phyloP scores from a whole-genome alignment of 2,329 filamentous ascomycete species.

The Sporothrix schenckii region DNA sequence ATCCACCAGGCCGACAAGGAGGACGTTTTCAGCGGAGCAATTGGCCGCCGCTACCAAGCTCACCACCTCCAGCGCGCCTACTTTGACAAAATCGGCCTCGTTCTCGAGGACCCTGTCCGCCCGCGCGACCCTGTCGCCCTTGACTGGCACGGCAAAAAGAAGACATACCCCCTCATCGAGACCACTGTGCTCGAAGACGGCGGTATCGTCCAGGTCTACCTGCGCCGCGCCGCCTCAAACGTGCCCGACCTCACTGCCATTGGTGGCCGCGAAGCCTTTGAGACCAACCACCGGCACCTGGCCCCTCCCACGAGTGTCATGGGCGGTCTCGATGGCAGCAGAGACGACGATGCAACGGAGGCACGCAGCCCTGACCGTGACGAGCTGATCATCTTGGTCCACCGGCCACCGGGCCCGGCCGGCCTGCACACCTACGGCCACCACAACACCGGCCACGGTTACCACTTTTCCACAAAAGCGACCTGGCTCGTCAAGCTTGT shows the following conservation, averaged over 20 bases:
- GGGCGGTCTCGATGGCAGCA: constrained; percentile 28
- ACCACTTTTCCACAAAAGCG: no score
- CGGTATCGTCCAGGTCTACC: constrained; percentile 53
- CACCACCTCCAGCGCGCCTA: constrained; percentile 29
- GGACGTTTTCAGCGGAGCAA: neutral
- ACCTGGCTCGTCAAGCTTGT: no score
- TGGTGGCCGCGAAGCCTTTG: constrained; percentile 15
- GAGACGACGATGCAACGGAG: constrained; percentile 13
- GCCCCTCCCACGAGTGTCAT: constrained; percentile 5
- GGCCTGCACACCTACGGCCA: neutral
- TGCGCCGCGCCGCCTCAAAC: constrained; percentile 41
- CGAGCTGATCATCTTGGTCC: constrained; percentile 28
- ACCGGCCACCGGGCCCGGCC: neutral
- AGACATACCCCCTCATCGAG: constrained; percentile 50
- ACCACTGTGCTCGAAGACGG: constrained; percentile 44
- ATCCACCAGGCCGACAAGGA: neutral
- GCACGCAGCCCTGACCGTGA: constrained; percentile 14
- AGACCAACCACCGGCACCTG: neutral
- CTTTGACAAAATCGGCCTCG: constrained; percentile 41
- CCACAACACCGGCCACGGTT: neutral
- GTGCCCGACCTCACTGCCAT: neutral
- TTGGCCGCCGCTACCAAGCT: constrained; percentile 9
- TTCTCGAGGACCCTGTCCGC: constrained; percentile 41
- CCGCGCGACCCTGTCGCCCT: constrained; percentile 36
- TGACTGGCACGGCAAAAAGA: constrained; percentile 44